Evolutionary conservation across 2,329 filamentous ascomycete species (phyloP), one percentile per base, ranked within the genome.

Genomic region (Sporothrix pseudoabietina): DNA sequence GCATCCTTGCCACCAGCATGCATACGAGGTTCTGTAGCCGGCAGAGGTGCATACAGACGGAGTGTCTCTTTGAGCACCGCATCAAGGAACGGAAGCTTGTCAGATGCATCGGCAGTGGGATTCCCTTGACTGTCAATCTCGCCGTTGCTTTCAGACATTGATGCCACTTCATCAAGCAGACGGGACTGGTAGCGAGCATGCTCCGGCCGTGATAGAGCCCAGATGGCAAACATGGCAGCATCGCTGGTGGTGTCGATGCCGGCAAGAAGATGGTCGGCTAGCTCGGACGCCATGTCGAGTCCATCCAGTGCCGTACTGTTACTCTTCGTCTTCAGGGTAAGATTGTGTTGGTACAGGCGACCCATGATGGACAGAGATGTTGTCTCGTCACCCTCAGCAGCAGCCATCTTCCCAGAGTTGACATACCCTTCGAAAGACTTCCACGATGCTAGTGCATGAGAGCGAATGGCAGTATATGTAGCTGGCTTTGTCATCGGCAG

Each of bases 241-340:
- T 88, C 85, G 32, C 84, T 74, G 3, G 75, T 76, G 2, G 86
- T 88, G 73, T 87, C 84, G 10, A 87, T 85, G 0, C 85, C 86
- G 0, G 86, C 86, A 0, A 85, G 79, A 14, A 88, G 81, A 73
- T 88, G 86, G 71, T 88, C 86, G 0, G 86, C 85, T 14, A 81
- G 83, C 77, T 88, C 86, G 0, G 85, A 85, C 0, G 86, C 86
- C 54, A 86, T 84, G 26, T 87, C 84, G 7, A 86, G 76, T 44
- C 83, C 82, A 10, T 80, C 78, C 3, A 73, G 77, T 76, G 9
- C 72, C 72, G 2, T 75, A 72, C 44, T 78, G 80, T 3, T 77
- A 76, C 6, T 77, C 73, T 26, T 78, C 26, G 52, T 4, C 39
- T 22, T 6, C 19, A 16, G 5, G 26, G 44, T 14, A 2, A 14